Conservation (phyloP, 441 rosid genomes). For the Isatis lusitanica region DNA sequence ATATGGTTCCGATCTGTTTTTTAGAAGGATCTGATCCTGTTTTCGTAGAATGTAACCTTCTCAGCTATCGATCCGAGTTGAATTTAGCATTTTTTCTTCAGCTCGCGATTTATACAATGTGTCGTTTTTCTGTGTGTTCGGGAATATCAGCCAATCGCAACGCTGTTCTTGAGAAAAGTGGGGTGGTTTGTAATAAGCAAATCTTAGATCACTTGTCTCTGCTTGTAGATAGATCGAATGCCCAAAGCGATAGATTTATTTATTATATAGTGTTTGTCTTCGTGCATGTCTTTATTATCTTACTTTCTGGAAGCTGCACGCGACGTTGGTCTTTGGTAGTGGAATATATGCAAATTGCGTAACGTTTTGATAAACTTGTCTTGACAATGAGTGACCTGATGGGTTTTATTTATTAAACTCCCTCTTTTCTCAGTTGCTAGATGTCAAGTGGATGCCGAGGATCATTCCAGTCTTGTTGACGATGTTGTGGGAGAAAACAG, state of each 20-base stretch:
- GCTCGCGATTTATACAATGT: neutral
- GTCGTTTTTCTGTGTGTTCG: neutral
- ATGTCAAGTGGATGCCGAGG: constrained; percentile 70
- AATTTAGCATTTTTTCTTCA: neutral
- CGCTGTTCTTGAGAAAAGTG: neutral
- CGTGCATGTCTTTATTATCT: constrained; percentile 8
- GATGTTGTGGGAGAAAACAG: constrained; percentile 51
- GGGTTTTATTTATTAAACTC: too few relatives aligned
- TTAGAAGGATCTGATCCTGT: neutral
- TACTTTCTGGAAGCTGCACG: neutral
- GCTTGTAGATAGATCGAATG: constrained; percentile 18
- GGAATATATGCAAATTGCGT: neutral
- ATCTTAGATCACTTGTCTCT: neutral
- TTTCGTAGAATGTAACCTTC: neutral
- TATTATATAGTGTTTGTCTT: neutral
- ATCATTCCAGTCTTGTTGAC: constrained; percentile 36
- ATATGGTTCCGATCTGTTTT: constrained; percentile 25
- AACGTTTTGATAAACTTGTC: neutral
- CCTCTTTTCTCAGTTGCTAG: constrained; percentile 64
- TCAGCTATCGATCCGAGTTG: constrained; percentile 11
- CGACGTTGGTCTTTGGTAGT: neutral
- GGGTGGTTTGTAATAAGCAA: neutral
- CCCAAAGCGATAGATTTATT: neutral
- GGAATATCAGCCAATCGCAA: neutral
- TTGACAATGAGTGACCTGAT: neutral